These are phyloP conservation scores for Haematococcus sp. DNA, from an alignment of 139 green algal genomes.

Conservation along the genomic window DNA sequence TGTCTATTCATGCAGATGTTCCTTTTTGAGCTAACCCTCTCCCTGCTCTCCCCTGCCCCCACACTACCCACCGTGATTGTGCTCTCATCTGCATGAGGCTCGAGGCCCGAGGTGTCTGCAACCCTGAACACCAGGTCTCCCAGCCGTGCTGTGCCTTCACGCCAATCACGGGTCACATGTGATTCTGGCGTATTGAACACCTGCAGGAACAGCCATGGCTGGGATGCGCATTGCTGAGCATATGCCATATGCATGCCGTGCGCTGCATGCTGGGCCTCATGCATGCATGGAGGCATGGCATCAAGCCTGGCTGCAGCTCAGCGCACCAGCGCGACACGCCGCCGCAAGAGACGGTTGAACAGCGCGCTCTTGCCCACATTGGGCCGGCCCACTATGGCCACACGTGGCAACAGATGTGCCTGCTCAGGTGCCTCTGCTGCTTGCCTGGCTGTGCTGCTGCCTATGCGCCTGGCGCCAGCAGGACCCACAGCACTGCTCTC, in stretches of 20 bases:
- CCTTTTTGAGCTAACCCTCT: no score
- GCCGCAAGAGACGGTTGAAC: slow-evolving; percentile 79
- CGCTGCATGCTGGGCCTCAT: no score
- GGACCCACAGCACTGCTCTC: neutral
- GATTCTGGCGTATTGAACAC: slow-evolving; percentile 85
- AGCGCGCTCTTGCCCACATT: slow-evolving; percentile 93
- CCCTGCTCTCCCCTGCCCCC: no score
- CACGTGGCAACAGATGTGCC: slow-evolving; percentile 19
- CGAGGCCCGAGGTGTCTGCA: slow-evolving; percentile 89
- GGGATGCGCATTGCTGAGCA: slow-evolving; percentile 1
- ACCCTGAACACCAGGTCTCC: slow-evolving; percentile 81
- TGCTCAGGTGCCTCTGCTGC: no score
- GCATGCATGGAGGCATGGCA: no score
- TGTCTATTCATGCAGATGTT: no score
- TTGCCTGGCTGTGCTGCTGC: no score
- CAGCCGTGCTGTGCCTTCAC: slow-evolving; percentile 68
- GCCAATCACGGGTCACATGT: slow-evolving; percentile 93
- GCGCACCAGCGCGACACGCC: slow-evolving; percentile 66
- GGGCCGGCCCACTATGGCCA: slow-evolving; percentile 79
- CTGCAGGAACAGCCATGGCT: no score
- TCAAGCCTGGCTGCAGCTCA: no score
- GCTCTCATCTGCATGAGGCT: slow-evolving; percentile 46
- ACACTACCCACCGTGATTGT: slow-evolving; percentile 49
- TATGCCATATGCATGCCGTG: neutral
- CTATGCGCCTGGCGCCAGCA: neutral